Evolutionary conservation across 441 rosid genomes (phyloP), one percentile per base, ranked within the genome.

Genomic region (Cnidoscolus chayamansa): DNA sequence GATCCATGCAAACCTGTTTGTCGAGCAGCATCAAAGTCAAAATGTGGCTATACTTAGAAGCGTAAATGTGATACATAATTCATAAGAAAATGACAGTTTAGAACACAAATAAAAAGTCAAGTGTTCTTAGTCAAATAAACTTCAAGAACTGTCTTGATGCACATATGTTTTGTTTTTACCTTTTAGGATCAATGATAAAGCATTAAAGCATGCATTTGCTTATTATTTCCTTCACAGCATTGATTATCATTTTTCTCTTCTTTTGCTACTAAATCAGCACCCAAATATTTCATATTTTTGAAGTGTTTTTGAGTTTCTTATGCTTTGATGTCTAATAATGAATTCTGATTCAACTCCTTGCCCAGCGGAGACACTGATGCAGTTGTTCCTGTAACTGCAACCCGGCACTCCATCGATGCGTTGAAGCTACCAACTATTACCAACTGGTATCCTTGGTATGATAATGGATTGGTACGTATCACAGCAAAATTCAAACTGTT

Each of bases 391-490:
- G 77, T 91, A 3, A 89, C 97, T 63, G 97, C 96, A 73, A 94
- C 93, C 37, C 88, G 97, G 65, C 85, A 88, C 80, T 90, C 97
- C 65, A 87, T 94, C 37, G 86, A 85, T 68, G 88, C 97, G 10
- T 79, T 94, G 70, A 88, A 90, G 86, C 83, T 94, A 64, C 81
- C 81, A 37, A 90, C 97, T 35, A 10, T 88, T 35, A 82, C 81
- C 76, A 87, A 90, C 80, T 94, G 99, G 99, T 80, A 82, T 68
- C 87, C 98, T 4, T 94, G 99, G 99, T 86, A 88, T 49, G 94
- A 87, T 72, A 77, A 81, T 9, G 82, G 84, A 72, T 88, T 84
- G 97, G 98, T 89, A 58, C 70, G 83, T 1, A 57, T 35, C 17
- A 65, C 4, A 31, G 12, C 35, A 35, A 6, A 3, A 5, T 65